Conservation (phyloP, 2,329 filamentous ascomycete species). For the Ascochyta pisi region DNA sequence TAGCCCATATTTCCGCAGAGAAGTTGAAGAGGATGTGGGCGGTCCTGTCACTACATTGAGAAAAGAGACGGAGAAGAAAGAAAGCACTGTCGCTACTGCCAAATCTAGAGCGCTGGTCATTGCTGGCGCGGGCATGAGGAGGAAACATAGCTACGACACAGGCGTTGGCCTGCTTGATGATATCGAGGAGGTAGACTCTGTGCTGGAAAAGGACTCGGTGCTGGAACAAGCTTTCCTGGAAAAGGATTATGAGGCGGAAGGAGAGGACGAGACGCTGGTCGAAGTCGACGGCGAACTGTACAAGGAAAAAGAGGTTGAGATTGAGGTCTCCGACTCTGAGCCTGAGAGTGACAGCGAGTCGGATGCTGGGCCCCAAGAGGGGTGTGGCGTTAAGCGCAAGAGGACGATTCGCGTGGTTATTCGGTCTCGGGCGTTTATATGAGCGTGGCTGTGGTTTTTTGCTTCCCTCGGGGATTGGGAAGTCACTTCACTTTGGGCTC, state of each 20-base stretch:
- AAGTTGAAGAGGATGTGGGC: slow-evolving; percentile 34
- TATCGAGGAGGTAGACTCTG: slow-evolving; percentile 12
- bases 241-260: slow-evolving; percentile 16
- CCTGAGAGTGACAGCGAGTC: slow-evolving; percentile 24
- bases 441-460: not conserved
- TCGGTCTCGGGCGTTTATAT: slow-evolving; percentile 46
- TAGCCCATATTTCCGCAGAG: slow-evolving; percentile 39
- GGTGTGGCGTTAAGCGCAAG: slow-evolving; percentile 35
- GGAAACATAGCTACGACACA: slow-evolving; percentile 16
- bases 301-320: slow-evolving; percentile 26
- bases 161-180: slow-evolving; percentile 9
- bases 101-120: slow-evolving; percentile 14
- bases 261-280: slow-evolving; percentile 19
- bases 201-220: slow-evolving; percentile 21
- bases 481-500: not conserved
- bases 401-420: slow-evolving; percentile 43
- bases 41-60: slow-evolving; percentile 17
- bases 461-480: not conserved
- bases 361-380: slow-evolving; percentile 20
- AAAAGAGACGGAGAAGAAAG: slow-evolving; percentile 4
- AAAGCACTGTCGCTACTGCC: slow-evolving; percentile 12
- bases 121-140: slow-evolving; percentile 12
- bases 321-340: slow-evolving; percentile 32
- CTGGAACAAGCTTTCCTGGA: slow-evolving; percentile 23
- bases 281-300: slow-evolving; percentile 17